Base-by-base conservation (phyloP, 2,329 filamentous ascomycete genomes). In the Trichoderma afroharzianum region DNA sequence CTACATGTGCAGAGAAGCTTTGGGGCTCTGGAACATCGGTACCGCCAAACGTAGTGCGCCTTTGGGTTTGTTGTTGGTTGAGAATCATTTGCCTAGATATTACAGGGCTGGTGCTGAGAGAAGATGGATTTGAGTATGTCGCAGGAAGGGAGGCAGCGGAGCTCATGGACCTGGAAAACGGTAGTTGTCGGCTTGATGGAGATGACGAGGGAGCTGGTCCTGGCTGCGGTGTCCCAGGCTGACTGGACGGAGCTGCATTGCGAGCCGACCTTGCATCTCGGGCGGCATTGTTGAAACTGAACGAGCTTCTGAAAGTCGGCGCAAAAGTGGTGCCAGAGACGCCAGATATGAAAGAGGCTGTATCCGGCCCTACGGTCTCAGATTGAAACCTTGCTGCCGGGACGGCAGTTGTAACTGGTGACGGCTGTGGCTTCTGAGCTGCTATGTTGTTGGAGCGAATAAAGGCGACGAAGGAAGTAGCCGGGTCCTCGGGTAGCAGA, bases 391-490 rank as follows among this genome's bases (percentile, higher is more conserved):
- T 71, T 32, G 73, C 73, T 21, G 74, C 74, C n/a, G 76, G 75
- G 55, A 78, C 74, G 26, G 76, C 72, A 21, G 77, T 73, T 11
- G 75, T 72, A 5, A 75, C 68, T 6, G 75, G 74, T 21, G 76
- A 73, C 9, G 72, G 73, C 36, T 73, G 75, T 30, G 73, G 72
- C 55, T 76, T 79, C 36, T 81, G 78, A 15, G 80, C 76, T 15
- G 84, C 80, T 15, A 88, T 79, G 74, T 89, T 88, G 77, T 88
- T 87, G 4, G 87, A 89, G 8, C 87, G 83, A 71, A 89, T 88
- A 71, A 89, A 89, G 9, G 86, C 87, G 11, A 90, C 80, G 70
- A 90, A 90, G 0, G 86, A 86, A 59, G 86, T 88, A 0, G 88
- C 88, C 30, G 83, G 84, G 66, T 89, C 83, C 43, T 89, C 87